These are phyloP conservation scores for Canariomyces notabilis DNA, from an alignment of 2,329 filamentous ascomycete species.

Conservation along the genomic window DNA sequence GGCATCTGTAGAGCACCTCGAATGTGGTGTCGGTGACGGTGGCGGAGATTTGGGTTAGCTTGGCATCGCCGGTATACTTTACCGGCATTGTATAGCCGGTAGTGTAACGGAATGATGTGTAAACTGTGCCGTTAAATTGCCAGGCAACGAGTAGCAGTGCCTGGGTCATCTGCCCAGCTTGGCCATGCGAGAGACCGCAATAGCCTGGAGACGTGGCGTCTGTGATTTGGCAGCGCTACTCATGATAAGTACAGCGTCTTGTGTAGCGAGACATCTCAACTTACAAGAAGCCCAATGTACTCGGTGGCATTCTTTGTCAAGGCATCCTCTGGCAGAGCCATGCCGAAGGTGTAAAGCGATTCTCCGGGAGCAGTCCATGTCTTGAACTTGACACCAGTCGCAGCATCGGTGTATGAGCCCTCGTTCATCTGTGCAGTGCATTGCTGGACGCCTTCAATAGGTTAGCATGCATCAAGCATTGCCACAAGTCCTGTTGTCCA, in stretches of 20 bases:
- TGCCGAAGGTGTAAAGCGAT: constrained; percentile 38
- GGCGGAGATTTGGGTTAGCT: constrained; percentile 55
- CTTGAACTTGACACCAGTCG: constrained; percentile 23
- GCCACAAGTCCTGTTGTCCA: background rate
- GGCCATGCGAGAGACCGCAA: constrained; percentile 52
- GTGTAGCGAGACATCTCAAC: background rate
- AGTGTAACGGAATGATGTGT: constrained; percentile 54
- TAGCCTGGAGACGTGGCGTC: constrained; percentile 47
- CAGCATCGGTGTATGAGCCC: constrained; percentile 21
- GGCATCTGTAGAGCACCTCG: constrained; percentile 60
- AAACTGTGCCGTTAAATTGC: constrained; percentile 47
- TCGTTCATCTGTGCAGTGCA: constrained; percentile 20
- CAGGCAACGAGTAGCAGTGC: constrained; percentile 55
- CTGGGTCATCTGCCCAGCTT: constrained; percentile 49
- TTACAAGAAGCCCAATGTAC: constrained; percentile 55
- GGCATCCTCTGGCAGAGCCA: constrained; percentile 49
- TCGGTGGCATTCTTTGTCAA: constrained; percentile 45
- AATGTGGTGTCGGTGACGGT: constrained; percentile 54
- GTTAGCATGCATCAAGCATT: background rate
- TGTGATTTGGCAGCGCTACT: constrained; percentile 42
- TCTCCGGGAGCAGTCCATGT: constrained; percentile 19
- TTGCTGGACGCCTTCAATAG: constrained; percentile 18
- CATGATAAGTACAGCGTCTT: constrained; percentile 14
- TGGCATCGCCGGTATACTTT: constrained; percentile 57
- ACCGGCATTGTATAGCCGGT: constrained; percentile 55